These are phyloP conservation scores for Talaromyces amestolkiae DNA, from an alignment of 2,329 filamentous ascomycete genomes.

Conservation along the genomic window DNA sequence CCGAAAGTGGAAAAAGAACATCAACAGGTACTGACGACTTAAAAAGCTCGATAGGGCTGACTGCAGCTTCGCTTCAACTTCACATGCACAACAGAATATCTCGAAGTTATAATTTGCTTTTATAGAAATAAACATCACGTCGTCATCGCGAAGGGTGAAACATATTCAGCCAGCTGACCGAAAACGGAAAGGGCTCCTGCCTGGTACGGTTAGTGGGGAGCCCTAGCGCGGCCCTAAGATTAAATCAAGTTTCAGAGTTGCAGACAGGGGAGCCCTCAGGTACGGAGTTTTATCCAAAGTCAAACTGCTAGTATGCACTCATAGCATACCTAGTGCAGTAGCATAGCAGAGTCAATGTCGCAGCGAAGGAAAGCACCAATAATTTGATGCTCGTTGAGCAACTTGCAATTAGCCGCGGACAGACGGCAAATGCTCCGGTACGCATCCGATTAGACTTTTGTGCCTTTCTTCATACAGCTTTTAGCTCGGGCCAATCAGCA, in stretches of 20 bases:
- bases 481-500: background rate
- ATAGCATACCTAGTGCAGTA: no score
- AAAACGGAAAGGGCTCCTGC: background rate
- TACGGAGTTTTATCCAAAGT: no score
- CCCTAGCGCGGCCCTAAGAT: conserved; percentile 2
- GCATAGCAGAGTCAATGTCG: no score
- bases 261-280: background rate
- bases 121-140: background rate
- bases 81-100: background rate
- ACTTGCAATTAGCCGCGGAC: background rate
- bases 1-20: background rate
- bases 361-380: no score
- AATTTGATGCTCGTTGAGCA: no score
- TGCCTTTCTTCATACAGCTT: conserved; percentile 7
- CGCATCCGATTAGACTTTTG: background rate
- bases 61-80: background rate
- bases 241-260: conserved; percentile 5
- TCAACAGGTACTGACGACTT: background rate
- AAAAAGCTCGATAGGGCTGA: background rate
- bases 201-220: background rate
- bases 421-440: background rate
- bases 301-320: no score
- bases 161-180: background rate
- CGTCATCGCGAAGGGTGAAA: background rate
- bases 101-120: no score